A percentile compares a stretch with the other conserved stretches of the same genome.
Evolutionary conservation across 2,329 filamentous ascomycete genomes (phyloP).

Genomic region (Xylariaceae sp.): DNA sequence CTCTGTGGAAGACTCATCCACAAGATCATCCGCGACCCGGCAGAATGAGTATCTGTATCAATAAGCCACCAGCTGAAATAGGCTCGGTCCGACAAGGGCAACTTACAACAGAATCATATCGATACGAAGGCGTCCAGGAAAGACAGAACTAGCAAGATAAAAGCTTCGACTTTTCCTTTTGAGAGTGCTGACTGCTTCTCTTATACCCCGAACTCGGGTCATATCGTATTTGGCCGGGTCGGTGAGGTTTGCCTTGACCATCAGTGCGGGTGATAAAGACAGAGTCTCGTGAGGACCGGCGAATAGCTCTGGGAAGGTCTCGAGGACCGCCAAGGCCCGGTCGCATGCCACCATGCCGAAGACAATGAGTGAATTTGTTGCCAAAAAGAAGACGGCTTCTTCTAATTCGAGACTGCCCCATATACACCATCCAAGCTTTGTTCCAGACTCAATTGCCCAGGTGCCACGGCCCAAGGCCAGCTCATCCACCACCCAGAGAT

Average conservation of each 20-base stretch:
- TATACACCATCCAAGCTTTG: conserved; percentile 60
- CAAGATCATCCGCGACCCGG: conserved; percentile 67
- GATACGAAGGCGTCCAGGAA: conserved; percentile 62
- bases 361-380: conserved; percentile 66
- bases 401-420: conserved; percentile 68
- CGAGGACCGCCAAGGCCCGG: conserved; percentile 61
- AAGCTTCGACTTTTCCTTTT: conserved; percentile 68
- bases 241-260: conserved; percentile 49
- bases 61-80: conserved; percentile 8
- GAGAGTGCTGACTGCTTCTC: conserved; percentile 55
- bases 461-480: conserved; percentile 63
- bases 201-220: conserved; percentile 52
- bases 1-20: conserved; percentile 57
- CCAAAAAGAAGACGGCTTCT: conserved; percentile 70
- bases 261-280: conserved; percentile 36
- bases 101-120: conserved; percentile 61
- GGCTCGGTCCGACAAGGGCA: too few relatives aligned
- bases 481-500: conserved; percentile 70
- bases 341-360: conserved; percentile 67
- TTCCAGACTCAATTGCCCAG: conserved; percentile 66
- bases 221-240: conserved; percentile 51
- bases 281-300: conserved; percentile 45
- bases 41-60: conserved; percentile 63
- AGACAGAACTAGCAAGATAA: conserved; percentile 66
- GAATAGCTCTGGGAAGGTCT: conserved; percentile 59